Evolutionary conservation across 2,329 filamentous ascomycete genomes (phyloP).

Genomic region (Trichoderma koningiopsis): DNA sequence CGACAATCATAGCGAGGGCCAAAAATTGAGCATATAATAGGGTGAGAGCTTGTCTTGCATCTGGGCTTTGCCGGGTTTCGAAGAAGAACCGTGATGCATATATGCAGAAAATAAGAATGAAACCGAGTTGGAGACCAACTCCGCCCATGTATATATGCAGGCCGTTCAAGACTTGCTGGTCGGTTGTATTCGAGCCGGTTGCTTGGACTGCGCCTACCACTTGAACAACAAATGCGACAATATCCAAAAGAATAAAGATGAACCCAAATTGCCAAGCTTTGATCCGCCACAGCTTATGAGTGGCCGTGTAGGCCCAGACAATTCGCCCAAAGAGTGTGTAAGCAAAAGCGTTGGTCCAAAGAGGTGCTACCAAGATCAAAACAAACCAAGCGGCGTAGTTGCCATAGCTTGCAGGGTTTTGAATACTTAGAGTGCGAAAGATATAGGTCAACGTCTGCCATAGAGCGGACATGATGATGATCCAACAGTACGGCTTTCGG

Average conservation of each 20-base stretch:
- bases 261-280: neutral
- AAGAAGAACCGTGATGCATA: neutral
- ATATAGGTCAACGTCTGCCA: neutral
- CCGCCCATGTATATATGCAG: neutral
- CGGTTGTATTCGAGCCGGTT: neutral
- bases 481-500: neutral
- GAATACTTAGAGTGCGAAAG: neutral
- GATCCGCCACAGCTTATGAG: neutral
- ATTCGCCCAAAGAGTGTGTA: neutral
- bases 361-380: neutral
- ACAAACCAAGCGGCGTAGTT: slow-evolving; percentile 2
- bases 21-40: neutral
- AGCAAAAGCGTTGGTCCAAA: neutral
- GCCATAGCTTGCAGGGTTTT: neutral
- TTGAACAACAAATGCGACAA: neutral
- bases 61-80: neutral
- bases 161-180: neutral
- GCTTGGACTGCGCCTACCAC: neutral
- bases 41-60: neutral
- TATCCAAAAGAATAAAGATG: neutral
- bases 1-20: neutral
- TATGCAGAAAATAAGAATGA: neutral
- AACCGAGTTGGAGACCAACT: neutral
- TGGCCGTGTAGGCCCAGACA: neutral
- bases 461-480: neutral